These are phyloP conservation scores for Hymenoscyphus albidus DNA, from an alignment of 2,329 filamentous ascomycete species.

Conservation along the genomic window DNA sequence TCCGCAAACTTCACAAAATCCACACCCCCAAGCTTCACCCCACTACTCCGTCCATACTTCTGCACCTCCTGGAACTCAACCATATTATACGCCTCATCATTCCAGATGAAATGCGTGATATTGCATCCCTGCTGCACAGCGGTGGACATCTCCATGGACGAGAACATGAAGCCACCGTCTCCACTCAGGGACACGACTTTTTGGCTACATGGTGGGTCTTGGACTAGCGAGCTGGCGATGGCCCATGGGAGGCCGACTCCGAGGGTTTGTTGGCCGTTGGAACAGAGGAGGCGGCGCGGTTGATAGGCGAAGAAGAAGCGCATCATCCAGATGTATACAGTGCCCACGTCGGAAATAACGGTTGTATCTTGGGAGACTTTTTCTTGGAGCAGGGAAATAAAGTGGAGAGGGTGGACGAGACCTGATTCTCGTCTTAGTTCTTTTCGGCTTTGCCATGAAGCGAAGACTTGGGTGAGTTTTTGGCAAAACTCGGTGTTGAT, in stretches of 20 bases:
- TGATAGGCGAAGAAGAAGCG: conserved; percentile 43
- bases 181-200: conserved; percentile 45
- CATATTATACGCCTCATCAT: conserved; percentile 49
- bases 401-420: conserved; percentile 44
- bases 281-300: conserved; percentile 44
- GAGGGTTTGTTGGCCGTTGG: conserved; percentile 47
- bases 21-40: conserved; percentile 44
- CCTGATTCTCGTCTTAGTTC: conserved; percentile 13
- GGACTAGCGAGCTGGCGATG: conserved; percentile 43
- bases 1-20: conserved; percentile 47
- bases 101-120: conserved; percentile 49
- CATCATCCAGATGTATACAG: conserved; percentile 48
- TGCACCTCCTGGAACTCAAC: conserved; percentile 49
- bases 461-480: conserved; percentile 10
- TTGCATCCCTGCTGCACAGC: conserved; percentile 45
- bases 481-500: conserved; percentile 8
- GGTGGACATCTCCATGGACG: conserved; percentile 43
- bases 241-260: conserved; percentile 47
- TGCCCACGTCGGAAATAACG: conserved; percentile 45
- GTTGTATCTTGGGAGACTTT: conserved; percentile 40
- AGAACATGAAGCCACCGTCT: conserved; percentile 49
- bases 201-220: conserved; percentile 40
- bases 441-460: conserved; percentile 13
- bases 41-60: conserved; percentile 45
- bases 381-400: conserved; percentile 42